These are phyloP conservation scores for Lachancea thermotolerans DNA, from an alignment of 805 yeast genomes.

Conservation along the genomic window DNA sequence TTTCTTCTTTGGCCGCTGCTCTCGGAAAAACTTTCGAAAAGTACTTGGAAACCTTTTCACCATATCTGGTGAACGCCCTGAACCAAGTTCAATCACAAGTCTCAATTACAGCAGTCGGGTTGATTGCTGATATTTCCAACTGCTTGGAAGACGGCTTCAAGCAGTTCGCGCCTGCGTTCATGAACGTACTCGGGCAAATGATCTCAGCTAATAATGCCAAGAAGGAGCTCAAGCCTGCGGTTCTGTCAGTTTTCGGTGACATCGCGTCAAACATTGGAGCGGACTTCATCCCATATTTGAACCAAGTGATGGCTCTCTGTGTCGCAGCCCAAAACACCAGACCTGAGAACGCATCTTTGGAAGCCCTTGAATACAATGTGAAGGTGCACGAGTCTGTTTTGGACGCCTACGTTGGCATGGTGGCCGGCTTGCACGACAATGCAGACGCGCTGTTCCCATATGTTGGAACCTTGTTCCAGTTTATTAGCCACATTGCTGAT, in stretches of 20 bases:
- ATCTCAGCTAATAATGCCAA: constrained; percentile 61
- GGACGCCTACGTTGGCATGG: constrained; percentile 92
- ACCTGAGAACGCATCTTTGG: constrained; percentile 63
- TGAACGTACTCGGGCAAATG: constrained; percentile 73
- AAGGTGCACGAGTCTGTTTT: constrained; percentile 79
- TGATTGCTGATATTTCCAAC: constrained; percentile 90
- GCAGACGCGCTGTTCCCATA: constrained; percentile 62
- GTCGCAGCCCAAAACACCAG: constrained; percentile 53
- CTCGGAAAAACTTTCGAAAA: constrained; percentile 62
- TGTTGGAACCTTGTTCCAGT: constrained; percentile 62
- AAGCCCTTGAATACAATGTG: constrained; percentile 68
- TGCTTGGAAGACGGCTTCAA: constrained; percentile 69
- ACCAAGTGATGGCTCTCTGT: constrained; percentile 74
- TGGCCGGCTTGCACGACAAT: constrained; percentile 72
- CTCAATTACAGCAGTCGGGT: constrained; percentile 86
- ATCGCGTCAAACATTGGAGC: constrained; percentile 83
- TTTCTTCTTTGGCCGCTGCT: constrained; percentile 83
- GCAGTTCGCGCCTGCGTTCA: constrained; percentile 72
- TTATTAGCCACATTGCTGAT: constrained; percentile 51
- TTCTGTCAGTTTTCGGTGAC: constrained; percentile 92
- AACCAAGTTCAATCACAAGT: constrained; percentile 77
- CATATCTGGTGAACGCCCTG: constrained; percentile 73
- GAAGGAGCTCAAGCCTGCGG: constrained; percentile 79
- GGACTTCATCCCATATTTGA: constrained; percentile 67
- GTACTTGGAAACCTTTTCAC: constrained; percentile 77